Percentiles rank a stretch among this genome's conserved stretches.
Conservation (phyloP, 371 early-diverging fungal species). For the Enterocytospora artemiae region DNA sequence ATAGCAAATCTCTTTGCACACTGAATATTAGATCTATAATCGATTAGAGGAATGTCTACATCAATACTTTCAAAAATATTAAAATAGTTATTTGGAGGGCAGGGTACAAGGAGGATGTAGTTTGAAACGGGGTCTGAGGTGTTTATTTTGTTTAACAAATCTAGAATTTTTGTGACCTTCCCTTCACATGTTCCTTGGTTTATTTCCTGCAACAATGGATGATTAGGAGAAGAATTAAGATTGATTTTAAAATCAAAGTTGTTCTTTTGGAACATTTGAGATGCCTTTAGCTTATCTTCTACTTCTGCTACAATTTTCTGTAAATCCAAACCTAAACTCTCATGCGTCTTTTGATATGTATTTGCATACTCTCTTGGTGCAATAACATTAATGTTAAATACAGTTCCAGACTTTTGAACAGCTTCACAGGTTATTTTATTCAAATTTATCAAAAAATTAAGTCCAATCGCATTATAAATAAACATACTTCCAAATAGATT, state of each 20-base stretch:
- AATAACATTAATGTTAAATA: conserved; percentile 3
- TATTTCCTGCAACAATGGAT: not conserved
- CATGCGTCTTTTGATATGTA: not conserved
- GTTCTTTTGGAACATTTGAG: not conserved
- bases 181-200: conserved; percentile 2
- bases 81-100: not conserved
- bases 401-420: too few species aligned
- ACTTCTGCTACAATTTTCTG: not conserved
- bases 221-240: not conserved
- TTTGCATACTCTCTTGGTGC: not conserved
- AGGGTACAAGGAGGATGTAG: conserved; percentile 18
- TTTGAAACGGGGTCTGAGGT: not conserved
- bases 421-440: too few species aligned
- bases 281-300: not conserved
- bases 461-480: too few species aligned
- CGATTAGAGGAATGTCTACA: not conserved
- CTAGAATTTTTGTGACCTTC: not conserved
- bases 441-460: too few species aligned
- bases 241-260: not conserved
- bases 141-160: conserved; percentile 2
- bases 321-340: not conserved
- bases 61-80: not conserved
- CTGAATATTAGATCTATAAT: not conserved
- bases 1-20: conserved; percentile 13
- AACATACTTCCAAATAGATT: too few species aligned